Base-by-base conservation (phyloP, 192 early-diverging fungal species). In the Backusella morwellensis region DNA sequence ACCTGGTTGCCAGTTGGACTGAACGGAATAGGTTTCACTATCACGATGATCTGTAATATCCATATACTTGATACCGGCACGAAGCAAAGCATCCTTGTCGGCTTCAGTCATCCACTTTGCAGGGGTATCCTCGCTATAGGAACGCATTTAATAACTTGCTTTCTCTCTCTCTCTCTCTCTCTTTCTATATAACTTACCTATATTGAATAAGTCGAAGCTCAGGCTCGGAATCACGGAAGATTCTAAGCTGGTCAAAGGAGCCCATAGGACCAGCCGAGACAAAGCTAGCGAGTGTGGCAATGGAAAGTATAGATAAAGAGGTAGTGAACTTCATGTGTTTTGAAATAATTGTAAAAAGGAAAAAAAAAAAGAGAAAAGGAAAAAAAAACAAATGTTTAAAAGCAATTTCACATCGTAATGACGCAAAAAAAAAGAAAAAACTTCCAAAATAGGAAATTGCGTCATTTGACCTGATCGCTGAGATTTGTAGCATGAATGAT, bases 21-120 rank as follows among this genome's bases (percentile, higher is more conserved):
- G 6, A 12, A 40, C 12, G 6, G 35, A 32, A 35, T 42, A 15
- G 0, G 29, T 0, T 29, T 63, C 56, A 9, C 36, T 77, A 35
- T 87, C 87, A 72, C 84, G 81, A 56, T 86, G 78, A 77, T 97
- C 95, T 35, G 97, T 98, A 47, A 97, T 88, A 79, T 98, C 97
- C 87, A 97, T 95, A 79, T 93, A 98, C 26, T 88, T 83, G 67
- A 90, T 87, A 35, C 89, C 87, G 12, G 83, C 80, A 19, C 92
- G 88, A 69, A 91, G 85, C 71, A 98, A 89, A 3, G 78, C 85
- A 32, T 91, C 67, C 59, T 95, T 92, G 75, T 95, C 86, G 12
- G 78, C 76, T 19, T 90, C 77, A 11, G 76, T 75, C 83, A 92
- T 88, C 89, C 89, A 93, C 63, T 80, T 84, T 41, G 91, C 81